Conservation (phyloP, 1,284 basidiomycete genomes). For the Earliella scabrosa region DNA sequence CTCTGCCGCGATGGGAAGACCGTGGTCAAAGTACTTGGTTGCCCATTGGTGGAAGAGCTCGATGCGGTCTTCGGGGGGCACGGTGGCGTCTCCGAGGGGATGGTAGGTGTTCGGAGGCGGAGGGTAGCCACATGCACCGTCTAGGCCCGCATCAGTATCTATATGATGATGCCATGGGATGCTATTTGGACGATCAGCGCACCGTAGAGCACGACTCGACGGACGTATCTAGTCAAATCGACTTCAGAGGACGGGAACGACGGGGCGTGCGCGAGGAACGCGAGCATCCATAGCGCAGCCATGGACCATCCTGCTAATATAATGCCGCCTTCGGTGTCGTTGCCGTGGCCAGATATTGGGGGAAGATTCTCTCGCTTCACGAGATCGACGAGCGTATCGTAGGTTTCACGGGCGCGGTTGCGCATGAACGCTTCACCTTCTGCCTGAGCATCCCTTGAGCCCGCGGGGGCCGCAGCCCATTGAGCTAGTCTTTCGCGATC, state of each 20-base stretch:
- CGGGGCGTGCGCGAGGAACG: constrained; percentile 26
- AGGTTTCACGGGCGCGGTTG: neutral
- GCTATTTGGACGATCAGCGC: too few relatives aligned
- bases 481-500: neutral
- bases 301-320: constrained; percentile 32
- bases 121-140: neutral
- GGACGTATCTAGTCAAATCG: constrained; percentile 16
- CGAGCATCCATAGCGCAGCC: constrained; percentile 17
- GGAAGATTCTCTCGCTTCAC: constrained; percentile 69
- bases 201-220: constrained; percentile 28
- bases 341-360: constrained; percentile 57
- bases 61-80: neutral
- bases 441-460: neutral
- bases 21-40: neutral
- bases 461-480: neutral
- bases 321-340: constrained; percentile 26
- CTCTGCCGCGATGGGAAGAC: neutral
- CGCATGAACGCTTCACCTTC: neutral
- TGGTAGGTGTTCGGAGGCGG: neutral
- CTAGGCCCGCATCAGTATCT: neutral
- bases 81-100: neutral
- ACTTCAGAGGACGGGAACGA: constrained; percentile 8
- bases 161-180: neutral
- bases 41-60: neutral
- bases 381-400: constrained; percentile 63